These are phyloP conservation scores for Sporodiniella umbellata DNA, from an alignment of 371 early-diverging fungal genomes.

Conservation along the genomic window DNA sequence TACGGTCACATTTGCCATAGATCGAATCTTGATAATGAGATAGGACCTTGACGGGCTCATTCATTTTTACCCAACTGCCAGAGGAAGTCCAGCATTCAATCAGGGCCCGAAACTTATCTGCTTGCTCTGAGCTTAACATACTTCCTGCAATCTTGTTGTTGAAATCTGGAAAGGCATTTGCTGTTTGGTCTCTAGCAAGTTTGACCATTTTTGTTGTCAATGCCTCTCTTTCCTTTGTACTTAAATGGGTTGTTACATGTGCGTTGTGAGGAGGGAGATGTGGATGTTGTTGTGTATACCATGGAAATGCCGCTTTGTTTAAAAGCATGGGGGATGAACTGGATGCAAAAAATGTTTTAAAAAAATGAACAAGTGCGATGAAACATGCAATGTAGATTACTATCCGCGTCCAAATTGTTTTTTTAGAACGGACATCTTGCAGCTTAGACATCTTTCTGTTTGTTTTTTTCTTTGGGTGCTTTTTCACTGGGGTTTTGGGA, in stretches of 20 bases:
- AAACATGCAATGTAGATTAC: conserved; percentile 4
- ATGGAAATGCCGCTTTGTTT: conserved; percentile 2
- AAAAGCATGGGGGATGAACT: not conserved
- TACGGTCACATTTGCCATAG: conserved; percentile 38
- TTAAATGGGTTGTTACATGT: conserved; percentile 9
- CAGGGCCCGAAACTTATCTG: conserved; percentile 7
- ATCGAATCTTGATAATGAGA: conserved; percentile 44
- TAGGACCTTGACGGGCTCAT: conserved; percentile 2
- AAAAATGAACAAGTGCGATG: conserved; percentile 6
- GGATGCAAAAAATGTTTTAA: conserved; percentile 5
- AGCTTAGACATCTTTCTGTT: not conserved
- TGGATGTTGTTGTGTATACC: conserved; percentile 14
- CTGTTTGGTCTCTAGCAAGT: conserved; percentile 2
- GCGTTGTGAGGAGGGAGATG: not conserved
- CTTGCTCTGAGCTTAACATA: conserved; percentile 1
- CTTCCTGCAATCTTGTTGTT: conserved; percentile 18
- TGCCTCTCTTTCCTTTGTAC: conserved; percentile 7
- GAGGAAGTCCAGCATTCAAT: conserved; percentile 30
- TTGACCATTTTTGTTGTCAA: conserved; percentile 2
- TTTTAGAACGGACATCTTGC: conserved; percentile 6
- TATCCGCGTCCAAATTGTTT: conserved; percentile 10
- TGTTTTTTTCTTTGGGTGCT: conserved; percentile 2
- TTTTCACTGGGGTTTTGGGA: too few relatives aligned
- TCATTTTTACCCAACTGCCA: conserved; percentile 20
- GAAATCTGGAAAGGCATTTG: conserved; percentile 1